Percentiles rank a stretch among this genome's conserved stretches.
phyloP scores from a whole-genome alignment of 208 protist genomes.

The Leishmania turanica region DNA sequence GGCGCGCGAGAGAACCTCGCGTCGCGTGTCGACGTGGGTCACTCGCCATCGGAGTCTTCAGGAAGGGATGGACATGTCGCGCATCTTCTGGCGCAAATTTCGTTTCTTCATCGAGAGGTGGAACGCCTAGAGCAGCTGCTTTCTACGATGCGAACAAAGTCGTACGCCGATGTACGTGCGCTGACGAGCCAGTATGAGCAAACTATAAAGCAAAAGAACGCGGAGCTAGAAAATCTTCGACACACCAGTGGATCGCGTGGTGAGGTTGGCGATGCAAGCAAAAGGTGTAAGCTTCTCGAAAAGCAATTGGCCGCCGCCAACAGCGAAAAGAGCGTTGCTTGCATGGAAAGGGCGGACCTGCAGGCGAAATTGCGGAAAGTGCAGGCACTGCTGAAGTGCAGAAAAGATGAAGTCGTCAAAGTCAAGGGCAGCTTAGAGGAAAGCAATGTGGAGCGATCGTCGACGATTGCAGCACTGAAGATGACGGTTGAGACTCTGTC shows the following conservation, averaged over 20 bases:
- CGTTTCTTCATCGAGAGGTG: conserved; percentile 82
- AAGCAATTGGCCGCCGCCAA: conserved; percentile 70
- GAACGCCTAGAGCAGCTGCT: conserved; percentile 70
- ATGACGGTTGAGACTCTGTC: conserved; percentile 24
- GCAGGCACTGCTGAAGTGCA: conserved; percentile 46
- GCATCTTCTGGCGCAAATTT: conserved; percentile 73
- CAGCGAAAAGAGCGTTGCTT: conserved; percentile 64
- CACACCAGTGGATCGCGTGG: conserved; percentile 27
- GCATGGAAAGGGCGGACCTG: conserved; percentile 61
- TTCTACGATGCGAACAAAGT: conserved; percentile 29
- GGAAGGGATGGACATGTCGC: conserved; percentile 35
- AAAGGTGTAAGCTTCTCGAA: conserved; percentile 64
- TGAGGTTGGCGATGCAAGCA: conserved; percentile 44
- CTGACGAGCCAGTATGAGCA: conserved; percentile 48
- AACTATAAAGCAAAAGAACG: conserved; percentile 54
- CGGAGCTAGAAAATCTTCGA: conserved; percentile 32
- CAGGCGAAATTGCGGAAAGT: conserved; percentile 57
- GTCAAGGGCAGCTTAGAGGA: conserved; percentile 28
- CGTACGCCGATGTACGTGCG: conserved; percentile 28
- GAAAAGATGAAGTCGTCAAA: conserved; percentile 39
- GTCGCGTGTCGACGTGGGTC: neutral
- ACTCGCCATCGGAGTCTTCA: neutral
- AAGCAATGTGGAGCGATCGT: conserved; percentile 10
- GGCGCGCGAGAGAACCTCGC: neutral
- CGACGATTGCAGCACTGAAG: conserved; percentile 21